Evolutionary conservation across 345 rosid species (phyloP), one percentile per base, ranked within the genome.

Genomic region (Citrus reticulata): DNA sequence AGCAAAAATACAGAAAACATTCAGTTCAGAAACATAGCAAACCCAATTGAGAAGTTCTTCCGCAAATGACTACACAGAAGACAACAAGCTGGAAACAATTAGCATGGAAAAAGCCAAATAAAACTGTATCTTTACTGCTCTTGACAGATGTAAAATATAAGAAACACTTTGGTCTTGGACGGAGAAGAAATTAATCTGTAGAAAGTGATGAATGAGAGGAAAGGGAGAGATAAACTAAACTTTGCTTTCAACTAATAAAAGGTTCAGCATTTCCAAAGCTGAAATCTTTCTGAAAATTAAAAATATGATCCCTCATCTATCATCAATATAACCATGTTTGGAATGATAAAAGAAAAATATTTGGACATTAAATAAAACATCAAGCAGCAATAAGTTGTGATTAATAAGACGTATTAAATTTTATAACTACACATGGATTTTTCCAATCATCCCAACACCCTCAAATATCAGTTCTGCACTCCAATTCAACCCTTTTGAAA

Each of bases 1-100:
- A 72, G 57, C 29, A 81, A 5, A 54, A 62, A 66, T 40, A 76
- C 32, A 75, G 58, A 75, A 71, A 72, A 69, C 13, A 54, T 37
- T 25, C 37, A 70, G 54, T 63, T 46, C 75, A 51, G 30, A 72
- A 54, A 59, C 49, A 24, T 14, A 14, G 34, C 14, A 60, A 34
- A 73, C 35, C 9, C n/a, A 70, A 20, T 3, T 17, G 4, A 60
- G 5, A 42, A 13, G 42, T 6, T 27, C 66, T 35, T 37, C 32
- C 27, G 7, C 42, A n/a, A 14, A 10, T 29, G 11, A 49, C 14
- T 58, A 66, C 7, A 49, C 2, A 22, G 32, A 11, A 30, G 32
- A 7, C 11, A 29, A 49, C 14, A 64, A 2, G 2, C 22, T 10
- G 32, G 61, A 14, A 29, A 30, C 5, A 4, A 24, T 39, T 30